Percentiles rank a stretch among this genome's conserved stretches.
Conservation (phyloP, 1,139 yeast genomes). For the Taiozyma sp. region DNA sequence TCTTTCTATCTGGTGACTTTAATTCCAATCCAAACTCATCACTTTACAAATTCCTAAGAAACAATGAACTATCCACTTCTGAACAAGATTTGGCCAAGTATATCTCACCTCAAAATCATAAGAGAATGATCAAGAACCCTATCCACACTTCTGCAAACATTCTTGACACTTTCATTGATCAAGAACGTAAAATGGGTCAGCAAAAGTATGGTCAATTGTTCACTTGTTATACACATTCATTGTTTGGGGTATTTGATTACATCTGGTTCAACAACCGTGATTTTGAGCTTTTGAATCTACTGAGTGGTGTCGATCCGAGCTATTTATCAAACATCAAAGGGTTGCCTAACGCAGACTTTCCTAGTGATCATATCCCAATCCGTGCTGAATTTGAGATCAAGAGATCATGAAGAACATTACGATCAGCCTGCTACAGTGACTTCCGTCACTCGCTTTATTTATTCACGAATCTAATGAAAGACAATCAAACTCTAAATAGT, state of each 20-base stretch:
- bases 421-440: neutral
- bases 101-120: constrained; percentile 5
- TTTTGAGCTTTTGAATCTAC: constrained; percentile 36
- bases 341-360: constrained; percentile 84
- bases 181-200: neutral
- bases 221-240: constrained; percentile 46
- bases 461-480: neutral
- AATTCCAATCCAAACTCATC: constrained; percentile 46
- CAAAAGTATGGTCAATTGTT: constrained; percentile 29
- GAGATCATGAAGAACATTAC: constrained; percentile 15
- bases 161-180: constrained; percentile 27
- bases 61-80: constrained; percentile 24
- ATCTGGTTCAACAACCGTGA: constrained; percentile 46
- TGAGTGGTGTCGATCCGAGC: constrained; percentile 73
- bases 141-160: constrained; percentile 28
- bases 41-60: constrained; percentile 40
- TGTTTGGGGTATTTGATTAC: constrained; percentile 50
- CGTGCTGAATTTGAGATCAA: constrained; percentile 68
- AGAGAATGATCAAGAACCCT: constrained; percentile 24
- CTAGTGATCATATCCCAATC: constrained; percentile 89
- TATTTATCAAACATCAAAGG: constrained; percentile 72
- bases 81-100: constrained; percentile 2
- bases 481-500: neutral
- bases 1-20: constrained; percentile 44
- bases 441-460: neutral